Conservation (phyloP, 345 rosid species). For the Brassica carinata region DNA sequence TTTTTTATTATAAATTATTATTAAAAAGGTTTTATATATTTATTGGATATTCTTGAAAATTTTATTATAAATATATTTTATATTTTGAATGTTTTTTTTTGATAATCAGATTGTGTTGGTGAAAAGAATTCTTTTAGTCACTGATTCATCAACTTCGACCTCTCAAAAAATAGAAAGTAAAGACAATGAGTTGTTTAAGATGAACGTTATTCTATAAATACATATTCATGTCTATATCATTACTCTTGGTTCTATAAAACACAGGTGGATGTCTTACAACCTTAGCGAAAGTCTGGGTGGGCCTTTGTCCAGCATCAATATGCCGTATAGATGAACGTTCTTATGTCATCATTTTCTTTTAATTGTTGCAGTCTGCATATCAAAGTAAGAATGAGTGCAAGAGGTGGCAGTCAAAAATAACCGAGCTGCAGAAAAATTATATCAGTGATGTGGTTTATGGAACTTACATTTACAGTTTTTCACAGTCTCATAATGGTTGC, state of each 20-base stretch:
- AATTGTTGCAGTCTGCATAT: neutral
- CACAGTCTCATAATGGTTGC: neutral
- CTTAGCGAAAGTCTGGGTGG: neutral
- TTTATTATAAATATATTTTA: neutral
- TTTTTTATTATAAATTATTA: neutral
- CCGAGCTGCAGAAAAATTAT: neutral
- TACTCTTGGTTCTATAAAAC: neutral
- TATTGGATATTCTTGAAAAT: neutral
- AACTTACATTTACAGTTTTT: neutral
- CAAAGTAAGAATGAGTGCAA: neutral
- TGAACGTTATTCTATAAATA: neutral
- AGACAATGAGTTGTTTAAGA: neutral
- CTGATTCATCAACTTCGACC: neutral
- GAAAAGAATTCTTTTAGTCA: neutral
- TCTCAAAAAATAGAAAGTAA: neutral
- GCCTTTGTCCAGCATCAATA: neutral
- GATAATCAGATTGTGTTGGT: neutral
- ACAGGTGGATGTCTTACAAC: neutral
- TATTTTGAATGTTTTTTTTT: neutral
- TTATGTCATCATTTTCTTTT: neutral
- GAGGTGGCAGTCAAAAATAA: neutral
- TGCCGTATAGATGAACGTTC: neutral
- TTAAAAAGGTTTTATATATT: neutral
- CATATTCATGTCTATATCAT: neutral
- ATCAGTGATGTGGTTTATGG: neutral